phyloP scores from a whole-genome alignment of 1,284 basidiomycete genomes.

The Papiliotrema flavescens region DNA sequence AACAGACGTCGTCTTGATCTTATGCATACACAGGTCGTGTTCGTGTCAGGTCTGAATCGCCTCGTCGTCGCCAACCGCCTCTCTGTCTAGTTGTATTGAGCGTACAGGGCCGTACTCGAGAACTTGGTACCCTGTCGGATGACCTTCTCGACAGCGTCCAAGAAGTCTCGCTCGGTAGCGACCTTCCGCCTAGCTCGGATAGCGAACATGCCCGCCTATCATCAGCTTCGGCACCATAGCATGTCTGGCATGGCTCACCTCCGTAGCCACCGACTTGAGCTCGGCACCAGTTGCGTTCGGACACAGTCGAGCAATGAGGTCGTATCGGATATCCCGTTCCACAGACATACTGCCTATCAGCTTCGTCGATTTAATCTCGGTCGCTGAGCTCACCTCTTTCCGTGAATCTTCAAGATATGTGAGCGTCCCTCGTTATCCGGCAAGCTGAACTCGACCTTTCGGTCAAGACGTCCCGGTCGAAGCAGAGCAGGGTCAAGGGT shows the following conservation, averaged over 20 bases:
- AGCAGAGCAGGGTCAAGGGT: slow-evolving; percentile 96
- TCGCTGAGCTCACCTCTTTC: slow-evolving; percentile 74
- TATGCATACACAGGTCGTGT: slow-evolving; percentile 3
- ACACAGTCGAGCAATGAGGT: slow-evolving; percentile 93
- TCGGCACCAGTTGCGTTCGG: slow-evolving; percentile 98
- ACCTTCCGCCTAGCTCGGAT: slow-evolving; percentile 96
- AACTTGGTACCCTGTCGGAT: slow-evolving; percentile 98
- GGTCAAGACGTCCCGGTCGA: slow-evolving; percentile 92
- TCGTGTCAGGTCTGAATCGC: background rate
- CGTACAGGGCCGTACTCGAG: slow-evolving; percentile 65
- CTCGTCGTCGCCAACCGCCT: background rate
- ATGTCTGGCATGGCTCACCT: slow-evolving; percentile 55
- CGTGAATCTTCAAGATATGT: slow-evolving; percentile 95
- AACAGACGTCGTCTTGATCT: background rate
- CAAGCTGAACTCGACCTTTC: slow-evolving; percentile 91
- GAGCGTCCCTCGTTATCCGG: slow-evolving; percentile 96
- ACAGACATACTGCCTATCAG: slow-evolving; percentile 78
- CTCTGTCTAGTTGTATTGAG: slow-evolving; percentile 47
- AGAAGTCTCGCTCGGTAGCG: slow-evolving; percentile 93
- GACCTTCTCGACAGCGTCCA: slow-evolving; percentile 98
- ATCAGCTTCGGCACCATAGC: slow-evolving; percentile 2
- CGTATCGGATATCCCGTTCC: slow-evolving; percentile 94
- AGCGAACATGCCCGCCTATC: slow-evolving; percentile 93
- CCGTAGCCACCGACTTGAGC: slow-evolving; percentile 91
- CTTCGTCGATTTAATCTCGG: background rate